These are phyloP conservation scores for Wickerhamomyces sp. DNA, from an alignment of 1,139 yeast species.

Conservation along the genomic window DNA sequence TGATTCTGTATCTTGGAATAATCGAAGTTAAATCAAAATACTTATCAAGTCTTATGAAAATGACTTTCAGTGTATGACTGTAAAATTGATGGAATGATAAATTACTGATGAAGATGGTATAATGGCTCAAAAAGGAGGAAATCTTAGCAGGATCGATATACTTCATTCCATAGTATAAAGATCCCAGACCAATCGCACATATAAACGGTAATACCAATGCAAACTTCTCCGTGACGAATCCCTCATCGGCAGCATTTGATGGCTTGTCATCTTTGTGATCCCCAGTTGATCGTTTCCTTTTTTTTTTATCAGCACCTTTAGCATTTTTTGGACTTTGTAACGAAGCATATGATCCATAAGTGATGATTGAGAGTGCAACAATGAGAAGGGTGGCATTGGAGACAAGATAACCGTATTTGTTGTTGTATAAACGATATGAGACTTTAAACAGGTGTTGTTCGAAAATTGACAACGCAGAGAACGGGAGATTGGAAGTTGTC, in stretches of 20 bases:
- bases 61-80: constrained; percentile 18
- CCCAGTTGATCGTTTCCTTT: constrained; percentile 35
- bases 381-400: constrained; percentile 6
- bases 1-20: background rate
- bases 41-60: background rate
- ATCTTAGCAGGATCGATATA: constrained; percentile 28
- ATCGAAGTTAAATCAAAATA: constrained; percentile 17
- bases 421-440: background rate
- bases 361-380: constrained; percentile 31
- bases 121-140: constrained; percentile 28
- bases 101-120: constrained; percentile 29
- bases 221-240: constrained; percentile 23
- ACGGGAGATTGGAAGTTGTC: background rate
- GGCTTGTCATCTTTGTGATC: constrained; percentile 40
- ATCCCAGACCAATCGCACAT: constrained; percentile 33
- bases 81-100: constrained; percentile 23
- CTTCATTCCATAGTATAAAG: constrained; percentile 34
- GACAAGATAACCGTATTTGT: constrained; percentile 2
- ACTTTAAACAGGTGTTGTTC: background rate
- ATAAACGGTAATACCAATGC: constrained; percentile 39
- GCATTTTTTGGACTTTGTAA: constrained; percentile 42
- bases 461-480: background rate
- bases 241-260: constrained; percentile 6
- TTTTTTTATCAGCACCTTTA: constrained; percentile 13
- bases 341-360: constrained; percentile 37